Conservation (phyloP, 73 alveolate species). For the Blepharisma stoltei region DNA sequence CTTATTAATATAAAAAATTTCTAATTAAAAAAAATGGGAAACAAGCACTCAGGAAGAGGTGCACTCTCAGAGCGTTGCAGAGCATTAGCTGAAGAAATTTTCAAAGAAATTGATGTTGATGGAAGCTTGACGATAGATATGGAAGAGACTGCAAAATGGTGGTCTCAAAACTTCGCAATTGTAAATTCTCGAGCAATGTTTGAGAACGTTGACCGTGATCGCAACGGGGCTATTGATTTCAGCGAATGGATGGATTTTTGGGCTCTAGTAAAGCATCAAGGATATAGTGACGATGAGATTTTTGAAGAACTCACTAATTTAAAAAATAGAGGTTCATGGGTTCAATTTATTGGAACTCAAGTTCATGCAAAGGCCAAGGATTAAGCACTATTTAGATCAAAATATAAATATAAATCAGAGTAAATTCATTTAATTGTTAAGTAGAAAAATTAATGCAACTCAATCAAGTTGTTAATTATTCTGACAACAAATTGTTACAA, state of each 20-base stretch:
- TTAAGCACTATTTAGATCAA: too few relatives aligned
- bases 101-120: slow-evolving; percentile 30
- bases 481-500: too few relatives aligned
- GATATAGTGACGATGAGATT: slow-evolving; percentile 24
- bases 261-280: background rate
- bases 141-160: slow-evolving; percentile 21
- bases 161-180: slow-evolving; percentile 22
- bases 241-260: slow-evolving; percentile 32
- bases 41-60: too few relatives aligned
- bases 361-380: too few relatives aligned
- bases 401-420: too few relatives aligned
- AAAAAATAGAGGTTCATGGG: slow-evolving; percentile 29
- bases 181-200: slow-evolving; percentile 30
- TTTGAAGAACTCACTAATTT: slow-evolving; percentile 10
- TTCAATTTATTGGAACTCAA: slow-evolving; percentile 6
- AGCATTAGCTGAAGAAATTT: slow-evolving; percentile 8
- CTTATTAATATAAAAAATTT: too few relatives aligned
- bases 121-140: slow-evolving; percentile 9
- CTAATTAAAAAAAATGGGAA: too few relatives aligned
- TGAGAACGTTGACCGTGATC: slow-evolving; percentile 18
- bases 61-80: too few relatives aligned
- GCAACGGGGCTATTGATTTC: background rate
- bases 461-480: too few relatives aligned
- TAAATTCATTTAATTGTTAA: too few relatives aligned
- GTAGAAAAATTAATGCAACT: too few relatives aligned